phyloP scores from a whole-genome alignment of 306 rosid species.

The Canavalia ensiformis region DNA sequence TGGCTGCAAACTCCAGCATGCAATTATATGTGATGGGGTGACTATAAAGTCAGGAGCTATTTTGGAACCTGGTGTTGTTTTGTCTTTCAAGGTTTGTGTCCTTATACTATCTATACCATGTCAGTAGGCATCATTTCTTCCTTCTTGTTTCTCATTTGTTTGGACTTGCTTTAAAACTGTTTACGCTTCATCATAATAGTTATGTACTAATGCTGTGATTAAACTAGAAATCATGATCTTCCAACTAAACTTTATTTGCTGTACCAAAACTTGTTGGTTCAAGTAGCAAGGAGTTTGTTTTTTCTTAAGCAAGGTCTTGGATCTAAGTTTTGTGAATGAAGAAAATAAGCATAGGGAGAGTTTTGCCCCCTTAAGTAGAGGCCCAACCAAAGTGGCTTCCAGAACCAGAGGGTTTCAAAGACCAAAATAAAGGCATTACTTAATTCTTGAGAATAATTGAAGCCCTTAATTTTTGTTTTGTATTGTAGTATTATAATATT shows the following conservation, averaged over 20 bases:
- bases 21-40: slow-evolving; percentile 94
- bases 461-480: slow-evolving; percentile 30
- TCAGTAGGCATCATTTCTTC: slow-evolving; percentile 29
- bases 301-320: neutral
- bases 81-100: slow-evolving; percentile 87
- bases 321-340: neutral
- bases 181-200: neutral
- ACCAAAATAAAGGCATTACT: slow-evolving; percentile 26
- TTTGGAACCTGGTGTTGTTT: slow-evolving; percentile 85
- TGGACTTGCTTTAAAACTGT: slow-evolving; percentile 31
- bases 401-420: neutral
- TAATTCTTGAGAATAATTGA: slow-evolving; percentile 30
- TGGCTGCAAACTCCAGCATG: slow-evolving; percentile 86
- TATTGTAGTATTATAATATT: neutral
- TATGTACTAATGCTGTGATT: slow-evolving; percentile 11
- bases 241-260: slow-evolving; percentile 40
- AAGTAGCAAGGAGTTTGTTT: neutral
- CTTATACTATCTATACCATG: slow-evolving; percentile 28
- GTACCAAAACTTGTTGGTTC: neutral
- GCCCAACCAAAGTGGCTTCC: neutral
- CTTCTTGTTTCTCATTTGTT: slow-evolving; percentile 32
- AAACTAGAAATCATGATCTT: neutral
- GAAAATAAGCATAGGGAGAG: neutral
- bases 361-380: neutral
- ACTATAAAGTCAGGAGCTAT: slow-evolving; percentile 75